These are phyloP conservation scores for Fusarium newnesense DNA, from an alignment of 2,329 filamentous ascomycete species.

Conservation along the genomic window DNA sequence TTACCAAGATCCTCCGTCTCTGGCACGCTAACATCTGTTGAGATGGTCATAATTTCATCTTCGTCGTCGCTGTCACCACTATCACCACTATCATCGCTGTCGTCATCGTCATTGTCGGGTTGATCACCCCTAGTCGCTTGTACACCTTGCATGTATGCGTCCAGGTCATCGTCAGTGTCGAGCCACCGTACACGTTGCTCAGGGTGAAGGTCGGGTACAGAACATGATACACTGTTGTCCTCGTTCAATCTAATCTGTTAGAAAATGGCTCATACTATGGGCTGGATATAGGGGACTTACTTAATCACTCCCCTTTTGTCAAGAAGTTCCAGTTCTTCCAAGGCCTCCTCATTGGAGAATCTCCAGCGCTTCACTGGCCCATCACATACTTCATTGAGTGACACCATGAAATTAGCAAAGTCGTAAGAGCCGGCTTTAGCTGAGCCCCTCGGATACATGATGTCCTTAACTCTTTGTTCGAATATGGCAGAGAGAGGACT, in stretches of 20 bases:
- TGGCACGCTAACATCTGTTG: slow-evolving; percentile 20
- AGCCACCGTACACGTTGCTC: slow-evolving; percentile 38
- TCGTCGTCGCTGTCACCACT: background rate
- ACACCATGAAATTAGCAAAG: slow-evolving; percentile 35
- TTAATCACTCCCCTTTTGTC: slow-evolving; percentile 9
- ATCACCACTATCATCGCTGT: background rate
- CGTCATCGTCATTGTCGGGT: background rate
- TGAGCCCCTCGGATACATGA: slow-evolving; percentile 36
- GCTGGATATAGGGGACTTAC: slow-evolving; percentile 14
- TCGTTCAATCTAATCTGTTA: slow-evolving; percentile 10
- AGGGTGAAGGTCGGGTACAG: slow-evolving; percentile 27
- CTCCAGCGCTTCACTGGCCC: slow-evolving; percentile 33
- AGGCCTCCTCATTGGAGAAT: slow-evolving; percentile 39
- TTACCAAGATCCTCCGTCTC: slow-evolving; percentile 11
- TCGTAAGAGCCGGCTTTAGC: slow-evolving; percentile 16
- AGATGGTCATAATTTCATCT: slow-evolving; percentile 19
- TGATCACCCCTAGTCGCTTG: background rate
- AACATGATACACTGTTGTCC: background rate
- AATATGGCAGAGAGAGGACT: slow-evolving; percentile 27
- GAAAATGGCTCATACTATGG: background rate
- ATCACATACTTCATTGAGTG: slow-evolving; percentile 39
- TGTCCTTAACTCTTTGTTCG: slow-evolving; percentile 32
- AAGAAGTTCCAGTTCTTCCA: slow-evolving; percentile 9
- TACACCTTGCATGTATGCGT: background rate
- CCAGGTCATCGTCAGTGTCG: background rate